Base-by-base conservation (phyloP, 148 eudicot genomes). In the Heliamphora exappendiculata region DNA sequence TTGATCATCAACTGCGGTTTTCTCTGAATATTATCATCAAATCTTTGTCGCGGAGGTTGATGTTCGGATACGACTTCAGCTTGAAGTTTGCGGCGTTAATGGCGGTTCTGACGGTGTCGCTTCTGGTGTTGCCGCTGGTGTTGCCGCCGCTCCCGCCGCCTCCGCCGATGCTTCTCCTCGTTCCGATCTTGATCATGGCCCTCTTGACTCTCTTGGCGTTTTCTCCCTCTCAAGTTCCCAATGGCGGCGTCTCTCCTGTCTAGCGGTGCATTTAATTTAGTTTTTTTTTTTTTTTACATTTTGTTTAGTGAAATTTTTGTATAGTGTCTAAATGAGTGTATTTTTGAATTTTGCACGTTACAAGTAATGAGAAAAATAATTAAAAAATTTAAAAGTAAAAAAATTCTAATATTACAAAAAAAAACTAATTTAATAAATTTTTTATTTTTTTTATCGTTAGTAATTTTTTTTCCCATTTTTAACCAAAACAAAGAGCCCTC, bases 61-160 rank as follows among this genome's bases (percentile, higher is more conserved):
- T 75, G 64, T 17, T 26, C 60, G 50, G 50, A 42, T 71, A 24
- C n/a, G n/a, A n/a, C 65, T 77, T 54, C 26, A 67, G 80, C 60
- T 22, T 44, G 24, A 72, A 70, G 55, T 57, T 42, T 1, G 17
- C 47, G 8, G 16, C 60, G 28, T 19, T 78, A 16, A 78, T 82
- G 81, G 57, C 60, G 24, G 36, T 70, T 8, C 19, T 82, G 1
- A 78, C 85, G 67, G 74, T 45, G 62, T 71, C 55, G 58, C 83
- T 85, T 5, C 37, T 80, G 55, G 57, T 80, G 41, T 64, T 82
- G 79, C 88, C 88, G 63, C 75, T 78, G 50, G 53, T 82, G 14
- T 41, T 85, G 57, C 88, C 88, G 50, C 82, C 87, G 19, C 82
- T 80, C 26, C 85, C 83, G 49, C 85, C 88, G 22, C 88, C 88